phyloP scores from a whole-genome alignment of 768 basidiomycete species.

The Rhodotorula toruloides region DNA sequence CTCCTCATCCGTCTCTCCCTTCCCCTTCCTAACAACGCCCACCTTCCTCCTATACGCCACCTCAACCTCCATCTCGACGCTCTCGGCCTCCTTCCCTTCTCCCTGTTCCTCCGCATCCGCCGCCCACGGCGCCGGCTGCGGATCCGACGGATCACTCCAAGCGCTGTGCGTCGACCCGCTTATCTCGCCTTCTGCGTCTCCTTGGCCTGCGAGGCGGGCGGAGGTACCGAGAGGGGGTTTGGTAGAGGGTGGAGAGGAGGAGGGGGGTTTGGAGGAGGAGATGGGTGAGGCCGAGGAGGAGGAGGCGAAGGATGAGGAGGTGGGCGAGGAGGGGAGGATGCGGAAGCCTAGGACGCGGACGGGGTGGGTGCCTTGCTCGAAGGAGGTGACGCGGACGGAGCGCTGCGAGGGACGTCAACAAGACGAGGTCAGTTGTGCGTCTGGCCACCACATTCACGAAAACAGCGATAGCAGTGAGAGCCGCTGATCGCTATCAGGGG shows the following conservation, averaged over 20 bases:
- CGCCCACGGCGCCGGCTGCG: neutral
- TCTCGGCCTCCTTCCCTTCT: neutral
- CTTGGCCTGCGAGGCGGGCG: neutral
- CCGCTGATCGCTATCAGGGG: too few relatives aligned
- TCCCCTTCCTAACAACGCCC: too few relatives aligned
- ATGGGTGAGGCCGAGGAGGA: too few relatives aligned
- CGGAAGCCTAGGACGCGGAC: conserved; percentile 12
- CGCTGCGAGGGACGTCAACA: neutral
- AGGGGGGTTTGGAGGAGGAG: neutral
- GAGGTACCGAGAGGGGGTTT: neutral
- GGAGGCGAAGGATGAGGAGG: neutral
- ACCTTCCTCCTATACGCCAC: conserved; percentile 7
- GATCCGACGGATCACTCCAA: neutral
- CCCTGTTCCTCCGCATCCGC: conserved; percentile 10
- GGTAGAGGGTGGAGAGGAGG: too few relatives aligned
- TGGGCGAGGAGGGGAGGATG: neutral
- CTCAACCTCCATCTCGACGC: conserved; percentile 15
- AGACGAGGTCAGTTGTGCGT: too few relatives aligned
- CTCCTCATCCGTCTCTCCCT: neutral
- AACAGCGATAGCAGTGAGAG: neutral
- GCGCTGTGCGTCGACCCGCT: neutral
- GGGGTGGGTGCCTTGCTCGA: conserved; percentile 8
- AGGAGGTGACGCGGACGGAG: conserved; percentile 9
- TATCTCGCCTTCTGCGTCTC: neutral
- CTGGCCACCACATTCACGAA: too few relatives aligned